Conservation (phyloP, 2,329 filamentous ascomycete species). For the Colletotrichum sp. region DNA sequence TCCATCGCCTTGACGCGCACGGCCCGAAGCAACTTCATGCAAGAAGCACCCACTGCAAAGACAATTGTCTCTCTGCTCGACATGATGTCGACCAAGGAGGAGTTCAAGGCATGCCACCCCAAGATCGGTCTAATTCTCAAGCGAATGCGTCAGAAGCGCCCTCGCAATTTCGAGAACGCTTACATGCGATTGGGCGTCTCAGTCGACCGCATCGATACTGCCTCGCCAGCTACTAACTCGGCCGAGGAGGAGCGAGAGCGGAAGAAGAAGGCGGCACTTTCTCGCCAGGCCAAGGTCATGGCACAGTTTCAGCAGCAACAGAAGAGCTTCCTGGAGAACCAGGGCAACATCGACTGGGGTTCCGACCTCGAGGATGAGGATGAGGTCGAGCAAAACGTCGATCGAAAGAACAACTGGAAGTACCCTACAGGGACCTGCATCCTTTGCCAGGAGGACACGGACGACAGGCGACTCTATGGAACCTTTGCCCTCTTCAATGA, state of each 20-base stretch:
- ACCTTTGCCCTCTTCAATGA: conserved; percentile 91
- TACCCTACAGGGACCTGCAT: conserved; percentile 95
- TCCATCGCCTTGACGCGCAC: conserved; percentile 70
- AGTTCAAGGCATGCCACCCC: conserved; percentile 81
- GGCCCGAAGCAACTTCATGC: conserved; percentile 66
- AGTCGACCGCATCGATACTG: conserved; percentile 80
- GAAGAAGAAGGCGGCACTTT: conserved; percentile 90
- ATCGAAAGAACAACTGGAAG: conserved; percentile 80
- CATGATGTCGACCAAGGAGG: conserved; percentile 68
- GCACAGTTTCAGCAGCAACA: conserved; percentile 98
- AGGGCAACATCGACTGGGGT: conserved; percentile 88
- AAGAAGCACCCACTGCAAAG: conserved; percentile 59
- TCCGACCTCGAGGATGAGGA: conserved; percentile 78
- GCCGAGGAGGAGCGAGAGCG: conserved; percentile 77
- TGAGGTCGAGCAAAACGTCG: conserved; percentile 69
- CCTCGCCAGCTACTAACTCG: conserved; percentile 75
- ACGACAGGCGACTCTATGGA: conserved; percentile 86
- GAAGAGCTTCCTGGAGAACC: conserved; percentile 89
- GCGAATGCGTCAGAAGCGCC: conserved; percentile 83
- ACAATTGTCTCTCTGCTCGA: conserved; percentile 71
- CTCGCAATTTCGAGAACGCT: conserved; percentile 72
- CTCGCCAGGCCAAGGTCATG: conserved; percentile 93
- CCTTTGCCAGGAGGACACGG: conserved; percentile 93
- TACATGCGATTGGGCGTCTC: conserved; percentile 69
- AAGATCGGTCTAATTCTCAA: conserved; percentile 86